Base-by-base conservation (phyloP, 768 basidiomycete genomes). In the Clavulina sp. region DNA sequence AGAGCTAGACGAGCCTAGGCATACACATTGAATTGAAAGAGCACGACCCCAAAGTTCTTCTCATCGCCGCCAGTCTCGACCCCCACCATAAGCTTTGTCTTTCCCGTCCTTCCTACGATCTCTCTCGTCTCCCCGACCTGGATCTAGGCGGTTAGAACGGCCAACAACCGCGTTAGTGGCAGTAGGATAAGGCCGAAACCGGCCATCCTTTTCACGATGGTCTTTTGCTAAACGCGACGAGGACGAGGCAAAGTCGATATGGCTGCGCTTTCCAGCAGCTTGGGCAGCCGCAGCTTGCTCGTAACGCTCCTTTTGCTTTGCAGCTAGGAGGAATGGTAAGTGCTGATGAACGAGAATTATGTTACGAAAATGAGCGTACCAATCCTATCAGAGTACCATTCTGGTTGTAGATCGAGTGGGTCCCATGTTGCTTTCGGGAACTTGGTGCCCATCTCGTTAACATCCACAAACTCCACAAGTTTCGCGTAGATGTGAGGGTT, bases 401-500 rank as follows among this genome's bases (percentile, higher is more conserved):
- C 80, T 0, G 74, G 68, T 29, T 63, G 62, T 1, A 83, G 67
- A 36, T 74, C 73, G 33, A 73, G 65, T 13, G 86, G 79, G 59
- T 83, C 74, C 81, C 93, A 96, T 1, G 84, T 65, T 5, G 70
- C 68, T 18, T 68, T 52, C 5, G 84, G 81, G 60, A 92, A 91
- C 57, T 87, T 85, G 1, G 81, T 83, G n/a, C 76, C 69, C 16
- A 80, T 75, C 63, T 97, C 93, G 60, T 93, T 81, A 16, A 92
- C 82, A 53, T 84, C 82, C 16, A 95, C 80, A 62, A 92, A 95
- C 61, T 95, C 87, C 56, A 99, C 92, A 2, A 99, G 76, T 59
- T 89, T 89, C 9, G 85, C 72, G 64, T 93, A 95, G n/a, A 97
- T 75, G 60, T 95, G 87, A 0, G 93, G 93, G 60, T 99, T 99